Base-by-base conservation (phyloP, 257 asterid species). In the Rauvolfia tetraphylla region DNA sequence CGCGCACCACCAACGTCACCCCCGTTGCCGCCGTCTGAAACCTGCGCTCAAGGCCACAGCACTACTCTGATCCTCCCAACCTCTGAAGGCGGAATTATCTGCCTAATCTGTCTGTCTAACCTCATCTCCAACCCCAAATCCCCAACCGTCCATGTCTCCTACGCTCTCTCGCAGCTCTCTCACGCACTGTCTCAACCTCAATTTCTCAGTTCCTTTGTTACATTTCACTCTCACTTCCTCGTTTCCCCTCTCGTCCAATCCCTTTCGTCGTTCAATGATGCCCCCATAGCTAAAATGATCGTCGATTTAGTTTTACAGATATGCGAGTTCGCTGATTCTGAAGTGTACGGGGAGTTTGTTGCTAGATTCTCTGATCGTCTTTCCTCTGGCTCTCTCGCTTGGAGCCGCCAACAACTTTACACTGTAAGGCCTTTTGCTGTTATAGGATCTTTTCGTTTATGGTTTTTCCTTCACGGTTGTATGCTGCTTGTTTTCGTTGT, bases 131-230 rank as follows among this genome's bases (percentile, higher is more conserved):
- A 87, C 79, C 90, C 93, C 34, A 87, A 84, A 78, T 92, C 98
- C 38, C 97, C 94, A 57, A 90, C 94, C 6, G 81, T 95, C 38
- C 97, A 92, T 83, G 90, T 89, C 36, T 95, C 97, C 80, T 92
- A 91, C 87, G 98, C 96, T 23, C 96, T 95, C 74, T 92, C 97
- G 56, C 98, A 95, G 88, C 92, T 95, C 77, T 89, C 94, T 53
- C 90, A 78, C 71, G 97, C 97, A 27, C 75, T 91, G 15, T 81
- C 85, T 6, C 97, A 95, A 82, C 87, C 91, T 15, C 93, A 85
- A 0, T 95, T 95, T 75, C 85, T 88, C 79, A 88, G 82, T 25
- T 57, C 88, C 42, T 86, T 91, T 68, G 84, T 91, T 73, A 80
- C 85, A 13, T 87, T 80, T 77, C 99, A 95, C 84, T 81, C 98